Conservation (phyloP, 2,329 filamentous ascomycete species). For the Anisogramma anomala region DNA sequence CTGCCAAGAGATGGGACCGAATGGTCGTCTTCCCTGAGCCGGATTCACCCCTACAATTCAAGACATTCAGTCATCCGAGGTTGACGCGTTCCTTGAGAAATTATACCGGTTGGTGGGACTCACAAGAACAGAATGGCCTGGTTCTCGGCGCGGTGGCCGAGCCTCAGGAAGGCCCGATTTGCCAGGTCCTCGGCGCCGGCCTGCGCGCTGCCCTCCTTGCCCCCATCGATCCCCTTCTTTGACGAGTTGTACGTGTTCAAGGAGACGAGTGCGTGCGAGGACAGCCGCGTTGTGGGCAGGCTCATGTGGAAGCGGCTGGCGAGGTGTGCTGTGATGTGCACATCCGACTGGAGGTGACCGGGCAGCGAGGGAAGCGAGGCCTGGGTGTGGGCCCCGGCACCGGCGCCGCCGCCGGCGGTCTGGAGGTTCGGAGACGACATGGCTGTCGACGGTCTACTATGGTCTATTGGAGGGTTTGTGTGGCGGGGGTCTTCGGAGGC, state of each 20-base stretch:
- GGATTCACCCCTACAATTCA: conserved; percentile 65
- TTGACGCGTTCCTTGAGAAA: no score
- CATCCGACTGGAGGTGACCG: conserved; percentile 55
- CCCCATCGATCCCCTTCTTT: conserved; percentile 77
- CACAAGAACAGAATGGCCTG: conserved; percentile 89
- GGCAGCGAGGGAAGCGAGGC: conserved; percentile 81
- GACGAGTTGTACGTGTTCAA: conserved; percentile 93
- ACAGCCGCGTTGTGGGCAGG: conserved; percentile 75
- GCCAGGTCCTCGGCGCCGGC: conserved; percentile 88
- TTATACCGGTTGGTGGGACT: conserved; percentile 29
- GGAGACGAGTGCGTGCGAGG: conserved; percentile 81
- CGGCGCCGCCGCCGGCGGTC: conserved; percentile 32
- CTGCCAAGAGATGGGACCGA: conserved; percentile 74
- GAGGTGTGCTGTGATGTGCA: conserved; percentile 69
- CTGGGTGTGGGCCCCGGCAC: conserved; percentile 56
- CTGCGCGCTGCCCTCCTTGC: conserved; percentile 83
- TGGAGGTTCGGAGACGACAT: conserved; percentile 50
- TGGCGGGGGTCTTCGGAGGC: no score
- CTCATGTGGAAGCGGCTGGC: conserved; percentile 87
- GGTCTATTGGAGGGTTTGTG: no score
- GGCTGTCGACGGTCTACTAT: no score
- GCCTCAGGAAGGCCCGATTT: conserved; percentile 68
- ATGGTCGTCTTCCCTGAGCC: conserved; percentile 94
- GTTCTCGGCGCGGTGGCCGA: conserved; percentile 83
- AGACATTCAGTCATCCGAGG: conserved; percentile 15